These are phyloP conservation scores for Magnolia kwangsiensis DNA, from an alignment of 164 flowering plant species.

Conservation along the genomic window DNA sequence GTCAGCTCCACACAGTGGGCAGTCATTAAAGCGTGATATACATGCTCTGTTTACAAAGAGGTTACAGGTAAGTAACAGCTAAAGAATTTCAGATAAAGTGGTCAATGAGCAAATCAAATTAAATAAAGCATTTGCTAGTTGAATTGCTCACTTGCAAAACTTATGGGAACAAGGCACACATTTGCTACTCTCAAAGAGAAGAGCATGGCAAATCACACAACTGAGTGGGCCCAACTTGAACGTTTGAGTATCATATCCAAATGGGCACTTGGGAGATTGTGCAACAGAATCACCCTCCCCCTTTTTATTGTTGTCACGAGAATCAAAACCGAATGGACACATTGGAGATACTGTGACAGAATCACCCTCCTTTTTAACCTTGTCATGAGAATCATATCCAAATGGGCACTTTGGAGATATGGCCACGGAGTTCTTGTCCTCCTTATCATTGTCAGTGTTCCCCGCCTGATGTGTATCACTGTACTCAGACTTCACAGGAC, in stretches of 20 bases:
- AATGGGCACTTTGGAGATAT: constrained; percentile 75
- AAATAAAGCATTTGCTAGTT: neutral
- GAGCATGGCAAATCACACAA: constrained; percentile 90
- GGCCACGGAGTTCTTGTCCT: constrained; percentile 23
- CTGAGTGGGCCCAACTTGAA: constrained; percentile 94
- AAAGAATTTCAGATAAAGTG: neutral
- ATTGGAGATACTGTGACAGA: constrained; percentile 43
- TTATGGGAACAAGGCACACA: constrained; percentile 91
- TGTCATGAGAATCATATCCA: constrained; percentile 72
- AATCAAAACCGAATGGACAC: constrained; percentile 89
- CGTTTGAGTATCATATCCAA: constrained; percentile 78
- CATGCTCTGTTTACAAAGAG: constrained; percentile 51
- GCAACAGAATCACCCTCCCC: constrained; percentile 28
- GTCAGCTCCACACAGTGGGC: constrained; percentile 96
- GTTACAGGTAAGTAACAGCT: too few relatives aligned
- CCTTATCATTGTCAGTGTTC: constrained; percentile 27
- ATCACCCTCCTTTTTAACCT: constrained; percentile 30
- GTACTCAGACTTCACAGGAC: constrained; percentile 25
- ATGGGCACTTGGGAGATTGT: constrained; percentile 71
- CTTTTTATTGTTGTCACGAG: constrained; percentile 27
- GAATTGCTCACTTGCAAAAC: constrained; percentile 73
- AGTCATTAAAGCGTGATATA: constrained; percentile 78
- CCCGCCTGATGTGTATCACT: constrained; percentile 24
- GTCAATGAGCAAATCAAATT: neutral
- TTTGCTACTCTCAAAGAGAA: constrained; percentile 70